Conservation (phyloP, 352 stramenopile species). For the Phytophthora litchii region DNA sequence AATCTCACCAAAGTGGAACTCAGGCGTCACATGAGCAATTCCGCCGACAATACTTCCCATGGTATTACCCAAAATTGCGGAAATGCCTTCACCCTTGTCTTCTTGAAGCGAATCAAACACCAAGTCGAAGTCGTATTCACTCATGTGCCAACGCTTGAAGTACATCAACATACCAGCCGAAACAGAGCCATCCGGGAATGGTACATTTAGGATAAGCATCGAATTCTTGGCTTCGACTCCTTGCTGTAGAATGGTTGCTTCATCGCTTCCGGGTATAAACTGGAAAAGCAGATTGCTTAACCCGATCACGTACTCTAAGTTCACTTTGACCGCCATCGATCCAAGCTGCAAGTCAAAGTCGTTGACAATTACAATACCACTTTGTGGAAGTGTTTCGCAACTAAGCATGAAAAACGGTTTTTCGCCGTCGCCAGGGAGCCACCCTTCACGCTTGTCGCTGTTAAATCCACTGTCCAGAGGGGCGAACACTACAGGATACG, state of each 20-base stretch:
- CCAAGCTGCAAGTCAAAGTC: slow-evolving; percentile 77
- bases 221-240: slow-evolving; percentile 68
- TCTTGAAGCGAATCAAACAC: slow-evolving; percentile 87
- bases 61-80: slow-evolving; percentile 78
- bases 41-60: slow-evolving; percentile 88
- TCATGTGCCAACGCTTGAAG: slow-evolving; percentile 82
- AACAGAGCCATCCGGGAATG: slow-evolving; percentile 51
- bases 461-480: slow-evolving; percentile 88
- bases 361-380: slow-evolving; percentile 77
- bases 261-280: slow-evolving; percentile 75
- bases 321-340: slow-evolving; percentile 80
- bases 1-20: slow-evolving; percentile 82
- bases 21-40: slow-evolving; percentile 85
- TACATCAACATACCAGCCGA: slow-evolving; percentile 77
- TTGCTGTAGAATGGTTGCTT: slow-evolving; percentile 63
- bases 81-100: slow-evolving; percentile 79
- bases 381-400: slow-evolving; percentile 68
- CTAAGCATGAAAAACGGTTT: slow-evolving; percentile 71
- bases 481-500: slow-evolving; percentile 80
- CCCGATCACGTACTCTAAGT: slow-evolving; percentile 79
- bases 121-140: slow-evolving; percentile 73
- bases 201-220: slow-evolving; percentile 57
- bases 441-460: slow-evolving; percentile 86
- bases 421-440: slow-evolving; percentile 79
- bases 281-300: slow-evolving; percentile 75